A percentile compares a stretch with the other conserved stretches of the same genome.
phyloP scores from a whole-genome alignment of 1,284 basidiomycete species.

The Mycosarcoma maydis region DNA sequence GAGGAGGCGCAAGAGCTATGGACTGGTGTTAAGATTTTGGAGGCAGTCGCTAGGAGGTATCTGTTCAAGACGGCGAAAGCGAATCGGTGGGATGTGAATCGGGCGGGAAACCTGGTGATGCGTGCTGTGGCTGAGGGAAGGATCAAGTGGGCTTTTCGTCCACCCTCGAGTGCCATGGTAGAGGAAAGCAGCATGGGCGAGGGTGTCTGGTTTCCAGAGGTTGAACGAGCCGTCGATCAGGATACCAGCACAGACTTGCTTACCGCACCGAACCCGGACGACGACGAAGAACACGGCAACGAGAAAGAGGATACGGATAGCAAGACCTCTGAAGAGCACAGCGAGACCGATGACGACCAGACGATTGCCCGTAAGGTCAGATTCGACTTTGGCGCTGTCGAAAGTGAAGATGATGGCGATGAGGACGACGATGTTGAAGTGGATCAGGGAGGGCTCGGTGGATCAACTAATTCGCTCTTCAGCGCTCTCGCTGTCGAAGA shows the following conservation, averaged over 20 bases:
- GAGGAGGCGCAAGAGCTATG: conserved; percentile 69
- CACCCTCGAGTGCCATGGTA: conserved; percentile 9
- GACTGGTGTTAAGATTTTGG: conserved; percentile 84
- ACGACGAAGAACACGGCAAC: conserved; percentile 25
- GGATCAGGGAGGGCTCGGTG: neutral
- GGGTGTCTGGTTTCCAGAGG: conserved; percentile 37
- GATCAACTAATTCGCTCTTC: conserved; percentile 23
- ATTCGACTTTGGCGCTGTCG: conserved; percentile 28
- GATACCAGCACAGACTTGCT: conserved; percentile 20
- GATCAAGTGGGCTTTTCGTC: conserved; percentile 79
- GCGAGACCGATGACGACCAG: conserved; percentile 13
- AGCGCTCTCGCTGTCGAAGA: conserved; percentile 42
- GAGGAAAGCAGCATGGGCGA: conserved; percentile 6
- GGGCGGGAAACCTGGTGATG: conserved; percentile 81
- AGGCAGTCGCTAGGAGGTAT: conserved; percentile 78
- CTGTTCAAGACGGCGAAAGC: conserved; percentile 83
- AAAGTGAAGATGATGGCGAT: conserved; percentile 7
- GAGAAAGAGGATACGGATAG: conserved; percentile 25
- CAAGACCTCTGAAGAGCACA: conserved; percentile 1
- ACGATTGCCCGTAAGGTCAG: conserved; percentile 25
- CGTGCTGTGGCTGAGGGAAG: conserved; percentile 77
- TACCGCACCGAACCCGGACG: conserved; percentile 27
- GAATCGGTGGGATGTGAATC: conserved; percentile 83
- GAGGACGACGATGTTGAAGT: conserved; percentile 16
- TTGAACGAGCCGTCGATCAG: neutral